Base-by-base conservation (phyloP, 768 basidiomycete species). In the Calocybe cyanea region DNA sequence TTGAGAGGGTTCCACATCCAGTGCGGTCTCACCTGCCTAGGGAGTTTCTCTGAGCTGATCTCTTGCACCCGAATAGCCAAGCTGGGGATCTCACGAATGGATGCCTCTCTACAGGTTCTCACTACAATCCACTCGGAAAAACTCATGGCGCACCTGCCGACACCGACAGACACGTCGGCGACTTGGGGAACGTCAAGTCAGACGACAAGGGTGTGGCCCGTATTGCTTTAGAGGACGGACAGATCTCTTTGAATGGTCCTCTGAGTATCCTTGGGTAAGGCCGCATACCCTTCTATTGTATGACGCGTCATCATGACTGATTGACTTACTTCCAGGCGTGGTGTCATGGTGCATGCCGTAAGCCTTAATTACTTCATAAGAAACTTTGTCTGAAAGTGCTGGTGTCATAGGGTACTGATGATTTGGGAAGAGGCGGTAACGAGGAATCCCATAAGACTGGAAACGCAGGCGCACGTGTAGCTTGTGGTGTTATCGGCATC, bases 1-100 rank as follows among this genome's bases (percentile, higher is more conserved):
- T 58, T 70, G 48, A 76, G 82, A 28, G 90, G 90, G 4, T 87
- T 91, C 69, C 90, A 92, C 64, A 67, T 92, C 46, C 89, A 92
- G 87, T 87, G 25, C 11, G 25, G 64, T 35, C 83, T 84, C 40
- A 63, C 67, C 32, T 88, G 90, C 32, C 78, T 73, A 3, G 77
- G 89, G 48, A 72, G 69, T 32, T 89, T 92, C n/a, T 35, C 44
- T 40, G 14, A 54, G 23, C 8, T 23, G 11, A 20, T 7, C 25
- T 32, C 25, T 28, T 23, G n/a, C n/a, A 7, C 21, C 19, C 35
- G 14, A 34, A 33, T 52, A 65, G 67, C 44, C 58, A 69, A 58
- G 63, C 70, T 34, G 88, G 89, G 23, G 85, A 92, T 64, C 62
- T 82, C 51, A 75, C 72, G 19, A 60, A 67, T n/a, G 87, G 83